Conservation (phyloP, 768 basidiomycete genomes). For the Phaeotremella fagi region DNA sequence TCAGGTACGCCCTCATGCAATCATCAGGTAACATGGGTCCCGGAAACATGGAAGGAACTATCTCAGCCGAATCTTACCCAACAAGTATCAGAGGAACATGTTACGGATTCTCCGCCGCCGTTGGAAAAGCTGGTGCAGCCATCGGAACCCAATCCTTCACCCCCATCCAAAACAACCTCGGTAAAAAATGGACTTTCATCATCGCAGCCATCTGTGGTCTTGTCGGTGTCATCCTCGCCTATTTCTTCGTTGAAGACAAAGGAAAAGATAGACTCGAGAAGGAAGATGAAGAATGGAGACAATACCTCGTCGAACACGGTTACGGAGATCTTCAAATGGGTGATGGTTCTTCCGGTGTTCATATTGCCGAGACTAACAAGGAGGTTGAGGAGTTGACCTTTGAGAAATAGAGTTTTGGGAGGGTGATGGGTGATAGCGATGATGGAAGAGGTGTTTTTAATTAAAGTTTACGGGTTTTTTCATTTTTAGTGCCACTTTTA, state of each 20-base stretch:
- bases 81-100: constrained; percentile 67
- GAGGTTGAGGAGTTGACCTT: constrained; percentile 22
- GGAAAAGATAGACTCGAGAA: constrained; percentile 32
- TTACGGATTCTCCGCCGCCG: constrained; percentile 53
- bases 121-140: constrained; percentile 55
- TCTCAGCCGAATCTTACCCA: constrained; percentile 34
- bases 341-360: constrained; percentile 21
- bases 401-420: neutral
- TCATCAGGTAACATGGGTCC: constrained; percentile 69
- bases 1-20: constrained; percentile 69
- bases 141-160: constrained; percentile 35
- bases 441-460: neutral
- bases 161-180: constrained; percentile 30
- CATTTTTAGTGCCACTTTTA: too few relatives aligned
- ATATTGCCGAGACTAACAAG: constrained; percentile 10
- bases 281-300: constrained; percentile 37
- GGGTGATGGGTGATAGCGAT: neutral
- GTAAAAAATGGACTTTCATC: constrained; percentile 39
- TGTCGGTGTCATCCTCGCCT: constrained; percentile 27
- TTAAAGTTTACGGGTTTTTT: too few relatives aligned
- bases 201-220: constrained; percentile 32
- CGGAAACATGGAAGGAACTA: constrained; percentile 56
- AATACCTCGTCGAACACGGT: constrained; percentile 35
- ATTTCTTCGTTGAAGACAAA: constrained; percentile 38
- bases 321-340: constrained; percentile 34